Conservation (phyloP, 805 yeast species). For the Starmerella ratchasimensis region DNA sequence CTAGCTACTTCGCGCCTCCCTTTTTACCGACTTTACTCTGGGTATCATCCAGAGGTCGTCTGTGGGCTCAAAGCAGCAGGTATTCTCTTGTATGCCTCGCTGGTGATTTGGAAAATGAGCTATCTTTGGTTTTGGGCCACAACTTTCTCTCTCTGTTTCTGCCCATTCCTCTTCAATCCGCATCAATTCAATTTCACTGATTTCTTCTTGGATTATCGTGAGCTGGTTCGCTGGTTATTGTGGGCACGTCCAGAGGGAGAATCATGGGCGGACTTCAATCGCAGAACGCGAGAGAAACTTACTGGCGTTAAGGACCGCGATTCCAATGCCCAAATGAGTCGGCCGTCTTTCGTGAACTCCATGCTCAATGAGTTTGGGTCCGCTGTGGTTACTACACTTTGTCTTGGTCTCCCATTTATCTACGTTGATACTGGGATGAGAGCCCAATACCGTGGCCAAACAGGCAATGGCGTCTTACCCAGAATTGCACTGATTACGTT, state of each 20-base stretch:
- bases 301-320: conserved; percentile 62
- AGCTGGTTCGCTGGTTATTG: conserved; percentile 57
- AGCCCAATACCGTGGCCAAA: conserved; percentile 30
- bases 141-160: conserved; percentile 61
- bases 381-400: conserved; percentile 44
- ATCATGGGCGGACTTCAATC: conserved; percentile 58
- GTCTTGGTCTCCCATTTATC: conserved; percentile 45
- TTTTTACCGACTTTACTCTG: conserved; percentile 47
- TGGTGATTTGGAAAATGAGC: conserved; percentile 66
- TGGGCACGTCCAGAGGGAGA: conserved; percentile 12
- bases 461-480: conserved; percentile 32
- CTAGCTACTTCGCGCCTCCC: conserved; percentile 63
- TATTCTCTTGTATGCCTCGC: conserved; percentile 42
- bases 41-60: conserved; percentile 44
- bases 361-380: conserved; percentile 55
- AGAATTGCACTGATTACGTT: conserved; percentile 34
- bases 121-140: conserved; percentile 92
- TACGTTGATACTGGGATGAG: conserved; percentile 67
- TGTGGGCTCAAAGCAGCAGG: conserved; percentile 44
- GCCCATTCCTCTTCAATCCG: conserved; percentile 86
- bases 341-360: conserved; percentile 58
- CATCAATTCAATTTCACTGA: conserved; percentile 86
- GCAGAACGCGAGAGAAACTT: conserved; percentile 57
- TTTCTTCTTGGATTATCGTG: conserved; percentile 79
- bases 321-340: conserved; percentile 35